Evolutionary conservation across 2,329 filamentous ascomycete species (phyloP), one percentile per base, ranked within the genome.

Genomic region (Pseudocercospora crystallina): DNA sequence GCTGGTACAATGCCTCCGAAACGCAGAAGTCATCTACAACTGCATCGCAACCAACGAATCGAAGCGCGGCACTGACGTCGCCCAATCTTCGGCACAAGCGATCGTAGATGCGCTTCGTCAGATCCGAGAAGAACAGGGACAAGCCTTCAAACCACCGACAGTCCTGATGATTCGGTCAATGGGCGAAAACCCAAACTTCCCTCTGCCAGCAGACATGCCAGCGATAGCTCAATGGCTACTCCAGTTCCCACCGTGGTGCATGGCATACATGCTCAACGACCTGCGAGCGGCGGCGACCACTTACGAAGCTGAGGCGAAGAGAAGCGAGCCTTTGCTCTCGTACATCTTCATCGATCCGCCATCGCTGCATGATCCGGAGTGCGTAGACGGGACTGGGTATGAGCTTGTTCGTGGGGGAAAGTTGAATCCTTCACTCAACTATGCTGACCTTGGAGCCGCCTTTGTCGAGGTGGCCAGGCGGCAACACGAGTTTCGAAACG

Each of bases 1-100:
- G 3, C 40, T 29, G 26, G 40, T 39, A 17, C 20, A 47, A 47
- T 35, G 35, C 2, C 35, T 34, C 12, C 7, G 1, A 5, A 11
- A 14, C 34, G 29, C 44, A 15, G 44, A 47, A 5, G 44, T 47
- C 2, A 47, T 47, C 5, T 17, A 39, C 29, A 47, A 33, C 35
- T 47, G 44, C 35, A 39, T 40, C n/a, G 44, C 44, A 35, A 47
- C 44, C 13, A 47, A 47, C 35, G 29, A 38, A 10, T 39, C 35
- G 13, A 47, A 17, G 7, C 39, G 34, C 17, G 44, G 44, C 13
- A 47, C 32, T 17, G 26, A 26, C 5, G 26, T 47, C 1, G 39
- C 40, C 12, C 15, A n/a, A 9, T 35, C 39, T 7, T 39, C 44
- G 1, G 36, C 44, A 12, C 2, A 39, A 5, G 44, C 44, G 5